Percentiles rank a stretch among this genome's conserved stretches.
Conservation (phyloP, 345 rosid genomes). For the Eutrema japonicum region DNA sequence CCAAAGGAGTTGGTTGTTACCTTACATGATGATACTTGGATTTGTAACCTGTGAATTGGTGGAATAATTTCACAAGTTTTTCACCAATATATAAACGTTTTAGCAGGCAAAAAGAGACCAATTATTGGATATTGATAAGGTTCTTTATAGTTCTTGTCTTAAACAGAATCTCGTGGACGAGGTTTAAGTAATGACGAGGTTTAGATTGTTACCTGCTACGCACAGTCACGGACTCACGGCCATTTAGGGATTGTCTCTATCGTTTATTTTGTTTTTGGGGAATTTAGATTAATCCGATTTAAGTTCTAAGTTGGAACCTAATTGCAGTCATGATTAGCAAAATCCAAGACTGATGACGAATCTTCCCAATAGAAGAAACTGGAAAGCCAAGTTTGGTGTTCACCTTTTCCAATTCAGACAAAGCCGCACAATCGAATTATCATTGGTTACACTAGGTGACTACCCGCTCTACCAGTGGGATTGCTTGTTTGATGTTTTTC, state of each 20-base stretch:
- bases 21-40: not conserved
- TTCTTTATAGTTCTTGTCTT: not conserved
- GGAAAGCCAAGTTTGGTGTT: slow-evolving; percentile 23
- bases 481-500: too few species aligned
- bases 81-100: not conserved
- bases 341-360: slow-evolving; percentile 32
- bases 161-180: slow-evolving; percentile 1
- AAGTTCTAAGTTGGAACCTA: slow-evolving; percentile 9
- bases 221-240: not conserved
- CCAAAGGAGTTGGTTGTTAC: not conserved
- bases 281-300: not conserved
- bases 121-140: not conserved
- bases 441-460: not conserved
- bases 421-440: slow-evolving; percentile 13
- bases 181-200: not conserved
- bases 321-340: not conserved
- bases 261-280: too few species aligned
- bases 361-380: slow-evolving; percentile 13
- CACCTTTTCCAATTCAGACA: not conserved
- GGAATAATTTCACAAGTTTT: not conserved
- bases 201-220: slow-evolving; percentile 15
- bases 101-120: not conserved
- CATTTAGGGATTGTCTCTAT: not conserved
- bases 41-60: not conserved
- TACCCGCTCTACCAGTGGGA: too few species aligned